Conservation (phyloP, 441 rosid species). For the Kokia cookei region DNA sequence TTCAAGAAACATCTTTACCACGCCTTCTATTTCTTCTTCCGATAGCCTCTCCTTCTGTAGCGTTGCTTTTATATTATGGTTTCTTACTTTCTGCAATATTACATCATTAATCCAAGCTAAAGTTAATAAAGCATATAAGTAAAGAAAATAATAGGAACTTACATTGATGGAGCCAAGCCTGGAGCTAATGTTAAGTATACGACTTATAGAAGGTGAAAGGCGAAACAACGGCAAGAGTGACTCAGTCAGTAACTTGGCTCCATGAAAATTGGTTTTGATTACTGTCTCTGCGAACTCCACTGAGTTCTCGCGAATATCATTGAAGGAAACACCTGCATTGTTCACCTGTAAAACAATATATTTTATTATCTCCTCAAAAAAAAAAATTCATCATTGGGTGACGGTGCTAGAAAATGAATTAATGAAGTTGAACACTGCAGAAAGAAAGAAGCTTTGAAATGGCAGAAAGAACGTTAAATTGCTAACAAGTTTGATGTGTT, state of each 20-base stretch:
- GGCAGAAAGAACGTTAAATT: not conserved
- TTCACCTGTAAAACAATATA: constrained; percentile 42
- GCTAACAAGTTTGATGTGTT: not conserved
- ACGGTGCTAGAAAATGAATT: no score
- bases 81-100: constrained; percentile 58
- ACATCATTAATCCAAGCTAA: no score
- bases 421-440: not conserved
- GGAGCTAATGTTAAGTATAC: constrained; percentile 74
- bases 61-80: constrained; percentile 37
- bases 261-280: constrained; percentile 60
- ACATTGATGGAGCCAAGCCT: constrained; percentile 76
- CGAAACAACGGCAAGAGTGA: constrained; percentile 68
- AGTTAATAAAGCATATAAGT: not conserved
- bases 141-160: not conserved
- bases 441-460: not conserved
- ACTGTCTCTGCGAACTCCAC: constrained; percentile 71
- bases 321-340: constrained; percentile 82
- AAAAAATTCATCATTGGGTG: no score
- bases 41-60: constrained; percentile 36
- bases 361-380: no score
- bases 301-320: constrained; percentile 45
- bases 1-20: constrained; percentile 36
- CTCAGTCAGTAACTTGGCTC: constrained; percentile 56
- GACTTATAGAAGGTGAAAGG: constrained; percentile 32
- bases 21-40: constrained; percentile 39